Evolutionary conservation across 129 eudicot genomes (phyloP).

Genomic region (Helianthus annuus): DNA sequence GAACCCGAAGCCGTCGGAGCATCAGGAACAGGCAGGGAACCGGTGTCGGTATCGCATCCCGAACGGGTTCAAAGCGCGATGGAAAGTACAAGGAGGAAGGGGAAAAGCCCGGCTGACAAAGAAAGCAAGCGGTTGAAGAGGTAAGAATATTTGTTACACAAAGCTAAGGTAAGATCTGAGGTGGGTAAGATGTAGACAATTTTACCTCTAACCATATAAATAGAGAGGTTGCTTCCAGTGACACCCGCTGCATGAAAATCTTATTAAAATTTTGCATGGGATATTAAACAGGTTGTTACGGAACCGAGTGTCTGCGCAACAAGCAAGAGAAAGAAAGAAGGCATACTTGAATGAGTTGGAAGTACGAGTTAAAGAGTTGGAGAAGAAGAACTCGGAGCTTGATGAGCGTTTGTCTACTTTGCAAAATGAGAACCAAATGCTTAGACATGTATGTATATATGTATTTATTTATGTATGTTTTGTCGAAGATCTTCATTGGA

Average conservation of each 20-base stretch:
- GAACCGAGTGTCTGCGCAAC: slow-evolving; percentile 97
- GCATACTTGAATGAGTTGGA: slow-evolving; percentile 82
- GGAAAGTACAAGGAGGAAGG: slow-evolving; percentile 65
- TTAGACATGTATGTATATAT: slow-evolving; percentile 69
- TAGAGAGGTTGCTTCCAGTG: too few species aligned
- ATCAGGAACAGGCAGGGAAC: slow-evolving; percentile 55
- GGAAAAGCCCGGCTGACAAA: slow-evolving; percentile 91
- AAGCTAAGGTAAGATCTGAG: too few species aligned
- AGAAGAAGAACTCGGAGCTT: slow-evolving; percentile 84
- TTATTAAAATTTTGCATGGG: background rate
- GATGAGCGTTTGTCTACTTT: slow-evolving; percentile 89
- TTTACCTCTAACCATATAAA: too few species aligned
- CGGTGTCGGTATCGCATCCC: slow-evolving; percentile 46
- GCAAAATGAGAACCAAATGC: slow-evolving; percentile 98
- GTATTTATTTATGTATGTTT: background rate
- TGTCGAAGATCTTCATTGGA: background rate
- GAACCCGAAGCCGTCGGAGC: slow-evolving; percentile 51
- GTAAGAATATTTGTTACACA: slow-evolving; percentile 31
- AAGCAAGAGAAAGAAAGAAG: slow-evolving; percentile 99
- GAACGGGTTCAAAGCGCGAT: slow-evolving; percentile 57
- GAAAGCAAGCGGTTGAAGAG: slow-evolving; percentile 90
- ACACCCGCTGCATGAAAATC: background rate
- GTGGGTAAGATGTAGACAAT: too few species aligned
- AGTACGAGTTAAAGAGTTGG: slow-evolving; percentile 80
- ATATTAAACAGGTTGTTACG: slow-evolving; percentile 62